phyloP scores from a whole-genome alignment of 306 rosid genomes.

The Vigna radiata region DNA sequence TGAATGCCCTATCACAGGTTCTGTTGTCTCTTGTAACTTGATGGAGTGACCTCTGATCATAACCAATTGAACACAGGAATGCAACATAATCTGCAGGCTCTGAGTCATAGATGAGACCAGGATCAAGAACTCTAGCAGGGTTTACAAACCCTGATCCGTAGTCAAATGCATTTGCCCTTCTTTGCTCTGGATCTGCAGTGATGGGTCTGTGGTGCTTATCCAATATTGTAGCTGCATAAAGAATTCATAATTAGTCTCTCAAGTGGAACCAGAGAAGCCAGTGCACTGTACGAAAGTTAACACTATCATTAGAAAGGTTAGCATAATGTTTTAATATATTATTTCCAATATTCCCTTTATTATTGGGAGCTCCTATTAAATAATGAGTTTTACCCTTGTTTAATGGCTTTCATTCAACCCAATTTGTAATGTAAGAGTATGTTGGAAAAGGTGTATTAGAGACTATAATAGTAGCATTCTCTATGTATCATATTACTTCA shows the following conservation, averaged over 20 bases:
- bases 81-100: slow-evolving; percentile 60
- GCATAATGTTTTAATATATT: background rate
- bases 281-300: slow-evolving; percentile 5
- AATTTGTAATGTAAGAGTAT: background rate
- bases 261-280: slow-evolving; percentile 4
- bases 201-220: slow-evolving; percentile 70
- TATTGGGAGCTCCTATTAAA: background rate
- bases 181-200: slow-evolving; percentile 64
- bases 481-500: background rate
- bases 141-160: slow-evolving; percentile 87
- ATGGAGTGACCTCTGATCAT: slow-evolving; percentile 64
- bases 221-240: slow-evolving; percentile 71
- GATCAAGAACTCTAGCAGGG: slow-evolving; percentile 80
- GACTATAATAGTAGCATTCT: background rate
- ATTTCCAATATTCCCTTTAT: background rate
- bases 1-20: slow-evolving; percentile 58
- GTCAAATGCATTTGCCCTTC: slow-evolving; percentile 76
- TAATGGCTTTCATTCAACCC: background rate
- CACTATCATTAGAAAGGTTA: background rate
- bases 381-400: slow-evolving; percentile 2
- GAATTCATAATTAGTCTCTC: slow-evolving; percentile 43
- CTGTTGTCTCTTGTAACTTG: slow-evolving; percentile 74
- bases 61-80: slow-evolving; percentile 79
- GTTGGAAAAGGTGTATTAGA: no score
- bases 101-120: slow-evolving; percentile 76